Conservation (phyloP, 1,284 basidiomycete genomes). For the Tilletiaria anomala region DNA sequence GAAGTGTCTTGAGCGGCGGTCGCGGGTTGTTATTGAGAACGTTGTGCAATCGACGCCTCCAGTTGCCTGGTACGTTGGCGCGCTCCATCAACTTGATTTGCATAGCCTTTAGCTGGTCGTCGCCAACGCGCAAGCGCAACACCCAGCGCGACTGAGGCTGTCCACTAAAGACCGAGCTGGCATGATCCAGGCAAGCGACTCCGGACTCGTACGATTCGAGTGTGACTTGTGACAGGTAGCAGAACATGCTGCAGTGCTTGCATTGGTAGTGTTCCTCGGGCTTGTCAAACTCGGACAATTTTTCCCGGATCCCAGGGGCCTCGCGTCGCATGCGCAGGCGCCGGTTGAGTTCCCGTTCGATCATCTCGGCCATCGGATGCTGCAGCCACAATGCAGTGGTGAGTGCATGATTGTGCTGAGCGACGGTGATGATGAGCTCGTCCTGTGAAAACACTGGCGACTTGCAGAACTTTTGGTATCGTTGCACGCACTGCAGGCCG, state of each 20-base stretch:
- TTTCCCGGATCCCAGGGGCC: slow-evolving; percentile 50
- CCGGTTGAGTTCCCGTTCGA: slow-evolving; percentile 59
- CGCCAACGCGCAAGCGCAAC: slow-evolving; percentile 66
- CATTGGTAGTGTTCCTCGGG: slow-evolving; percentile 92
- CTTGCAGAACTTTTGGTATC: slow-evolving; percentile 73
- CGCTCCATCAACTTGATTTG: slow-evolving; percentile 45
- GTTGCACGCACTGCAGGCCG: slow-evolving; percentile 70
- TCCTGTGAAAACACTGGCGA: slow-evolving; percentile 96
- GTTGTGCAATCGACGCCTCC: slow-evolving; percentile 58
- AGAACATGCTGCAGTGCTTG: slow-evolving; percentile 79
- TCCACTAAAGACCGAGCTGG: slow-evolving; percentile 60
- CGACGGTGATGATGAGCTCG: slow-evolving; percentile 62
- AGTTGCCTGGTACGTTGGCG: slow-evolving; percentile 58
- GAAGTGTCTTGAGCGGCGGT: slow-evolving; percentile 60
- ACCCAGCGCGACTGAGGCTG: slow-evolving; percentile 47
- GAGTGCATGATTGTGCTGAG: slow-evolving; percentile 1
- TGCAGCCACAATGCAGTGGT: slow-evolving; percentile 43
- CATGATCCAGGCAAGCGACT: slow-evolving; percentile 76
- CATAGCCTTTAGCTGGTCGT: slow-evolving; percentile 51
- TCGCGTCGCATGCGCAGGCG: slow-evolving; percentile 48
- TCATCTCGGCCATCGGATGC: slow-evolving; percentile 74
- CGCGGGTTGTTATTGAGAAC: slow-evolving; percentile 49
- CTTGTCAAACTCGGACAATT: slow-evolving; percentile 62
- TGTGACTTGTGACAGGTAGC: slow-evolving; percentile 83
- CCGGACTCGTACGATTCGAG: slow-evolving; percentile 44